Conservation (phyloP, 2,329 filamentous ascomycete genomes). For the Verticillium nubilum region DNA sequence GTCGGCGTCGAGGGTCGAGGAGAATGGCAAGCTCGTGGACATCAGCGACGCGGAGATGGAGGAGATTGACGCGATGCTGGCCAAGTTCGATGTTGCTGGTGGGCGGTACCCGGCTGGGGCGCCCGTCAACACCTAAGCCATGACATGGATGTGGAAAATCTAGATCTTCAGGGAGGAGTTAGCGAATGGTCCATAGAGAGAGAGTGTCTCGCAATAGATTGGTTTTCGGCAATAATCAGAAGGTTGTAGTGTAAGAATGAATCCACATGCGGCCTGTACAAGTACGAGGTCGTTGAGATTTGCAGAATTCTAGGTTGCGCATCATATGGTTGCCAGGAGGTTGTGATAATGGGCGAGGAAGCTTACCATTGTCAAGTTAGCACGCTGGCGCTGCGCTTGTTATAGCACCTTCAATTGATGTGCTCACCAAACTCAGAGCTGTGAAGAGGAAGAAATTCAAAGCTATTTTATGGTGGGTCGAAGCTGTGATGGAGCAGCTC, state of each 20-base stretch:
- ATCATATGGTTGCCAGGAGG: slow-evolving; percentile 15
- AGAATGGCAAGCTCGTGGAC: slow-evolving; percentile 50
- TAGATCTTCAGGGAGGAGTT: background rate
- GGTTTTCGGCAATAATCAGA: background rate
- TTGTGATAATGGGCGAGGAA: slow-evolving; percentile 13
- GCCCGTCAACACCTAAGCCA: slow-evolving; percentile 28
- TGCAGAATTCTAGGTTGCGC: slow-evolving; percentile 40
- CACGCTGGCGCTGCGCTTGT: background rate
- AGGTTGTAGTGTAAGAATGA: slow-evolving; percentile 16
- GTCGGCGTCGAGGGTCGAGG: slow-evolving; percentile 47
- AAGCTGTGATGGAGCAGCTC: slow-evolving; percentile 1
- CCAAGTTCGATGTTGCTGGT: slow-evolving; percentile 41
- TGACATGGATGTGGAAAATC: background rate
- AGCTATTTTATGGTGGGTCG: background rate
- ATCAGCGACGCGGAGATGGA: slow-evolving; percentile 44
- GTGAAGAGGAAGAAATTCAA: background rate
- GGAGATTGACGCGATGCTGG: slow-evolving; percentile 44
- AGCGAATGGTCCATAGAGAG: background rate
- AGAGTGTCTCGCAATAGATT: background rate
- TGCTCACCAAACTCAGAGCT: background rate
- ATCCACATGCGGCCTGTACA: slow-evolving; percentile 21
- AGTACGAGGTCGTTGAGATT: slow-evolving; percentile 31
- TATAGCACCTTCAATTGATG: background rate
- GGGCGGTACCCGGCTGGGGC: slow-evolving; percentile 36
- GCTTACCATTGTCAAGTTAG: slow-evolving; percentile 8